These are phyloP conservation scores for Suillus occidentalis DNA, from an alignment of 768 basidiomycete genomes.

Conservation along the genomic window DNA sequence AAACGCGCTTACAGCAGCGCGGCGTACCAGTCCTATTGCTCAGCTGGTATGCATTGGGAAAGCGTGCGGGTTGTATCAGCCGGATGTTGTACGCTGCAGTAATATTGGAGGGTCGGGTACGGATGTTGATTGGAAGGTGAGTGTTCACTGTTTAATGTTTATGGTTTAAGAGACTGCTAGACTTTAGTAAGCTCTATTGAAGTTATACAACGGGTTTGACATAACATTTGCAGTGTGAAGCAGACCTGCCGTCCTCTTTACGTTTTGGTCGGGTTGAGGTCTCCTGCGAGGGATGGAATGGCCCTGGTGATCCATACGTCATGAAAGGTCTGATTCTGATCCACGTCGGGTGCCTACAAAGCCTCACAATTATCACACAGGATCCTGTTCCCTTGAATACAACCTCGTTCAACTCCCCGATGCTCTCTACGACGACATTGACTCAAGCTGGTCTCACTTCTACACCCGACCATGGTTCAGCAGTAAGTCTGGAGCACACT, in stretches of 20 bases:
- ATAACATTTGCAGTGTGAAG: conserved; percentile 65
- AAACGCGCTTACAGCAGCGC: conserved; percentile 58
- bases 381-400: conserved; percentile 87
- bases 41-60: conserved; percentile 83
- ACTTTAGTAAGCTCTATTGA: background rate
- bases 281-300: conserved; percentile 88
- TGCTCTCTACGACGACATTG: conserved; percentile 23
- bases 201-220: conserved; percentile 9
- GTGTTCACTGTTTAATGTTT: conserved; percentile 16
- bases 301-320: conserved; percentile 80
- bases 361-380: conserved; percentile 36
- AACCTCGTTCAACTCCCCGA: conserved; percentile 69
- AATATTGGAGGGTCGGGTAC: conserved; percentile 76
- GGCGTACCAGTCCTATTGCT: conserved; percentile 66
- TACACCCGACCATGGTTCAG: conserved; percentile 20
- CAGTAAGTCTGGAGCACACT: conserved; percentile 16
- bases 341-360: background rate
- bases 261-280: conserved; percentile 86
- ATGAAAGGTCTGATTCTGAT: conserved; percentile 62
- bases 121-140: conserved; percentile 90
- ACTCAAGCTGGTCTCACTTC: conserved; percentile 13
- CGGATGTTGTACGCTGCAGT: conserved; percentile 82
- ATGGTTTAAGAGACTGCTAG: background rate
- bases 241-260: conserved; percentile 80
- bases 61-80: conserved; percentile 73